These are phyloP conservation scores for Pyricularia sp. DNA, from an alignment of 2,329 filamentous ascomycete genomes.

Conservation along the genomic window DNA sequence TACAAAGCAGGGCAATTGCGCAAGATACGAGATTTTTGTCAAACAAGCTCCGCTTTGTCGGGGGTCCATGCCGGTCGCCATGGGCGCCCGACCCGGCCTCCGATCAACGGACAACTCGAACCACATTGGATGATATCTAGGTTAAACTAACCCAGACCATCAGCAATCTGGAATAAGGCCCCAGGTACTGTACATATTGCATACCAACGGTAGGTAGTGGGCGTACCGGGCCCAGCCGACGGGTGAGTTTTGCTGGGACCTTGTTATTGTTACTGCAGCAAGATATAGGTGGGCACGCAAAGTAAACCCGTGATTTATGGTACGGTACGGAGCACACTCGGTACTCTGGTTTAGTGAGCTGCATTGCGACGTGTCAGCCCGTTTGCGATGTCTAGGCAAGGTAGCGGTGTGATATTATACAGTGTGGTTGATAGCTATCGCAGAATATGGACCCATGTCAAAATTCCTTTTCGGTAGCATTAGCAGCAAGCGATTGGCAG, in stretches of 20 bases:
- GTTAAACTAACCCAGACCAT: background rate
- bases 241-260: background rate
- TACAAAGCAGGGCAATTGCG: too few relatives aligned
- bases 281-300: background rate
- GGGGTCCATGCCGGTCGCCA: background rate
- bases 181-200: background rate
- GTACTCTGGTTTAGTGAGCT: background rate
- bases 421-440: background rate
- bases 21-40: background rate
- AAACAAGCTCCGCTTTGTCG: background rate
- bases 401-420: background rate
- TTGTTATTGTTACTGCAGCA: background rate
- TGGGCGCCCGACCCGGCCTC: background rate
- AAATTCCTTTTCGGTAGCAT: conserved; percentile 1
- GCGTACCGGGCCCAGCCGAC: background rate
- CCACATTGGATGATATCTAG: background rate
- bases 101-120: background rate
- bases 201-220: background rate
- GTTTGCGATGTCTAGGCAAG: background rate
- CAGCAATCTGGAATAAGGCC: too few relatives aligned
- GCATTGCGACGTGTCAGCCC: background rate
- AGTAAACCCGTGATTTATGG: background rate
- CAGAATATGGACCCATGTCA: background rate
- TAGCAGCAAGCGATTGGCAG: background rate
- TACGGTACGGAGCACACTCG: background rate